Conservation (phyloP, 345 rosid genomes). For the Carallia pectinifolia region DNA sequence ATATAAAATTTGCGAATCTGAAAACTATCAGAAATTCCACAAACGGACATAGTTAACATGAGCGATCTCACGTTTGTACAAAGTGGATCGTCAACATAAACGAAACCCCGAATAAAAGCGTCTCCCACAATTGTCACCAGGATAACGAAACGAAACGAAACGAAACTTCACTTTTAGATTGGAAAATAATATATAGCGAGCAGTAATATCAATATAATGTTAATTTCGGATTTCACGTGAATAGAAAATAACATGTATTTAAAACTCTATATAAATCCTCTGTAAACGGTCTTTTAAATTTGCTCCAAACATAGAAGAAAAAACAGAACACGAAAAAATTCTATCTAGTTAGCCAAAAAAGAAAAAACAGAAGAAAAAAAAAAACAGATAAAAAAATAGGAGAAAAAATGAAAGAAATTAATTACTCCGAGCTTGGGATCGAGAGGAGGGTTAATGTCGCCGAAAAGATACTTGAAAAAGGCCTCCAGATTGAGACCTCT, state of each 20-base stretch:
- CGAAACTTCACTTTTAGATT: no score
- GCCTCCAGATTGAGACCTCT: conserved; percentile 59
- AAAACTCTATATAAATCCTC: no score
- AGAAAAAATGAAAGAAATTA: not conserved
- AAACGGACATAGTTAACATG: not conserved
- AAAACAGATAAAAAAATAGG: not conserved
- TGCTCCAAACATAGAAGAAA: not conserved
- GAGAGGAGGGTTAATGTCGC: conserved; percentile 49
- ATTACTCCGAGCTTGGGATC: conserved; percentile 46
- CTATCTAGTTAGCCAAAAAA: not conserved
- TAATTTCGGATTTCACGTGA: no score
- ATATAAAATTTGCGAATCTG: not conserved
- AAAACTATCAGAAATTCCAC: not conserved
- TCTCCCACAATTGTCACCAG: no score
- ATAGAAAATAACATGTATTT: no score
- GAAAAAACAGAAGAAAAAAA: not conserved
- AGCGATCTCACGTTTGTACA: not conserved
- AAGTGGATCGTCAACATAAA: no score
- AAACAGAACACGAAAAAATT: not conserved
- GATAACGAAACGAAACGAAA: no score
- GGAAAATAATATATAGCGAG: no score
- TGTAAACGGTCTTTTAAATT: no score
- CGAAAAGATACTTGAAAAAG: conserved; percentile 62
- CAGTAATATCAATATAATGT: no score
- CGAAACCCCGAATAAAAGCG: no score